phyloP scores from a whole-genome alignment of 2,329 filamentous ascomycete species.

The Thelonectria blattea region DNA sequence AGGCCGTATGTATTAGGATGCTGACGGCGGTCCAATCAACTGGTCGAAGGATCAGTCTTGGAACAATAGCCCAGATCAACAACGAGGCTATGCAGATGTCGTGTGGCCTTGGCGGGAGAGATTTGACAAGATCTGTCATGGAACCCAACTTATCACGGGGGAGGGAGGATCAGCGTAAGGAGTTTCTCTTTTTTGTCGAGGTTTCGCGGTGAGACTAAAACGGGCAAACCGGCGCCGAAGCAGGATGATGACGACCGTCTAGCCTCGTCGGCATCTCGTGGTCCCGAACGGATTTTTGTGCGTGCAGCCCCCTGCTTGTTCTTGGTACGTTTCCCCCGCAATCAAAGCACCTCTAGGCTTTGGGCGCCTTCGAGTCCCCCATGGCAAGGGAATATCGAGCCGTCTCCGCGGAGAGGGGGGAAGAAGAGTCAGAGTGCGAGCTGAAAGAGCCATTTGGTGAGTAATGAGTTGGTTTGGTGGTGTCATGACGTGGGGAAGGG shows the following conservation, averaged over 20 bases:
- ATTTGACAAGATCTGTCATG: too few species aligned
- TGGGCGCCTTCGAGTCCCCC: background rate
- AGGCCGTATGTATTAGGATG: background rate
- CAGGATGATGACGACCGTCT: background rate
- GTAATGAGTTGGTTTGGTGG: background rate
- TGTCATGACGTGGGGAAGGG: too few species aligned
- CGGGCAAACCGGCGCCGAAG: background rate
- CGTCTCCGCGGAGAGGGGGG: too few species aligned
- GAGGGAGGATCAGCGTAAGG: too few species aligned
- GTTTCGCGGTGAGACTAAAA: background rate
- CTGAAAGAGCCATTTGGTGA: background rate
- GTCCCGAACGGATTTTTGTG: slow-evolving; percentile 3
- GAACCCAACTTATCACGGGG: too few species aligned
- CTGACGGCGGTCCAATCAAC: background rate
- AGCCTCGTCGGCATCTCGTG: slow-evolving; percentile 9
- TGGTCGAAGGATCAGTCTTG: background rate
- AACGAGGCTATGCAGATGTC: slow-evolving; percentile 10
- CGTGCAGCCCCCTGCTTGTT: background rate
- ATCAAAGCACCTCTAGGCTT: slow-evolving; percentile 7
- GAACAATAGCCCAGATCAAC: slow-evolving; percentile 5
- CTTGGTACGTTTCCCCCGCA: slow-evolving; percentile 13
- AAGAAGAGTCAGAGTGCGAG: too few species aligned
- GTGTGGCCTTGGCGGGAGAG: too few species aligned
- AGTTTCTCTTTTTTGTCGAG: background rate
- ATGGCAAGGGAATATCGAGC: too few species aligned